These are phyloP conservation scores for Cercospora sojina DNA, from an alignment of 2,329 filamentous ascomycete species.

Conservation along the genomic window DNA sequence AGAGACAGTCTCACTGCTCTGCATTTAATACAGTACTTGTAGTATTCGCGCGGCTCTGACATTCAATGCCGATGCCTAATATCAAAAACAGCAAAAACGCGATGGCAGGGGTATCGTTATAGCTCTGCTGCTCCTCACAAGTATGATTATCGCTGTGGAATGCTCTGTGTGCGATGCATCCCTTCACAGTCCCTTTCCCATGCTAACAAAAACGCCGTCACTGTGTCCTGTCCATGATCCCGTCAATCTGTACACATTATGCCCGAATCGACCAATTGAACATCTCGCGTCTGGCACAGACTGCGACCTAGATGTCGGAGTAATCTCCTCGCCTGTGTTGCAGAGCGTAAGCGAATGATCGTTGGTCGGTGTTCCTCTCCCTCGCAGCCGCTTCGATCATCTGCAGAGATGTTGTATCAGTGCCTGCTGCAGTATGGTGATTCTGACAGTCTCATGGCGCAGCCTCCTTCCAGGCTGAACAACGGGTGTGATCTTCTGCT, in stretches of 20 bases:
- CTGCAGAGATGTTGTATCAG: slow-evolving; percentile 11
- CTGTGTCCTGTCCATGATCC: slow-evolving; percentile 10
- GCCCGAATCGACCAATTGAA: not conserved
- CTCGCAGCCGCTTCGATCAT: slow-evolving; percentile 7
- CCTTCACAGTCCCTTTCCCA: not conserved
- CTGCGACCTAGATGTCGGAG: slow-evolving; percentile 18
- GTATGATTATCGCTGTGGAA: not conserved
- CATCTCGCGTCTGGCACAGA: not conserved
- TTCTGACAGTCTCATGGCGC: slow-evolving; percentile 10
- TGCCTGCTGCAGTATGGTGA: slow-evolving; percentile 8
- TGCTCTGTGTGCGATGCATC: not conserved
- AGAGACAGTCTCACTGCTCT: not conserved
- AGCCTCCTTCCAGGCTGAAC: not conserved
- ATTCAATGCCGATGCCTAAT: slow-evolving; percentile 1
- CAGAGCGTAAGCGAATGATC: slow-evolving; percentile 20
- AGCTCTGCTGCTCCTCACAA: not conserved
- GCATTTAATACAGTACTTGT: not conserved
- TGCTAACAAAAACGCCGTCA: not conserved
- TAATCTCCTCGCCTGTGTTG: slow-evolving; percentile 24
- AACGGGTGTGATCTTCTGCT: not conserved
- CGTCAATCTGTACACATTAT: slow-evolving; percentile 12
- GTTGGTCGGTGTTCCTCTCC: not conserved
- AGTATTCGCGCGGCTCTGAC: not conserved
- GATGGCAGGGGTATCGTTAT: not conserved
- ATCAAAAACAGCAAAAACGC: not conserved